A percentile compares a stretch with the other conserved stretches of the same genome.
Evolutionary conservation across 2,329 filamentous ascomycete species (phyloP).

Genomic region (Lasiodiplodia sp.): DNA sequence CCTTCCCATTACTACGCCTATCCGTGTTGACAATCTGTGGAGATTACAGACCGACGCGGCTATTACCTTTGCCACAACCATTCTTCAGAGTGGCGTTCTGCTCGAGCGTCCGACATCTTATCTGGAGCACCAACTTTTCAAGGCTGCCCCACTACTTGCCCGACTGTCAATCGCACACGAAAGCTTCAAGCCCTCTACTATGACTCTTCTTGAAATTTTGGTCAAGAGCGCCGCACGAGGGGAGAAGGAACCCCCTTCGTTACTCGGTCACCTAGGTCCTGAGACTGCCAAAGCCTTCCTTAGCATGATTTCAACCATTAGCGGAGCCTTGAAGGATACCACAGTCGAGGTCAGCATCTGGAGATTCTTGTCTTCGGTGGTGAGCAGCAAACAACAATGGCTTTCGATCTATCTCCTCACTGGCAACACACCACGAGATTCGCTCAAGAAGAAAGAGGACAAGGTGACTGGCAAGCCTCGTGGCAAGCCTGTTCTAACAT

Average conservation of each 20-base stretch:
- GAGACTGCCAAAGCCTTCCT: slow-evolving; percentile 86
- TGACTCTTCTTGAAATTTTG: slow-evolving; percentile 75
- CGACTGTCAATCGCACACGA: slow-evolving; percentile 77
- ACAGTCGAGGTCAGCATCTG: slow-evolving; percentile 75
- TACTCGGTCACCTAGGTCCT: slow-evolving; percentile 88
- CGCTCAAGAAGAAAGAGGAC: slow-evolving; percentile 61
- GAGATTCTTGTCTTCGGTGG: slow-evolving; percentile 84
- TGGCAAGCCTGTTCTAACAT: slow-evolving; percentile 73
- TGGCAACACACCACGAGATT: slow-evolving; percentile 81
- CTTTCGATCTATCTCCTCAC: slow-evolving; percentile 93
- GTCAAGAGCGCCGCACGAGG: slow-evolving; percentile 71
- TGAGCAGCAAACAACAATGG: slow-evolving; percentile 93
- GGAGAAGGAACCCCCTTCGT: slow-evolving; percentile 79
- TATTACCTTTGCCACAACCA: slow-evolving; percentile 70
- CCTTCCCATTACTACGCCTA: slow-evolving; percentile 54
- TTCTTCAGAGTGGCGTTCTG: slow-evolving; percentile 74
- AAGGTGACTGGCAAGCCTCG: slow-evolving; percentile 45
- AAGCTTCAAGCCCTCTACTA: slow-evolving; percentile 68
- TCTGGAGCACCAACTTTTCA: slow-evolving; percentile 81
- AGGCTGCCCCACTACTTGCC: slow-evolving; percentile 77
- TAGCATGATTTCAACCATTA: slow-evolving; percentile 76
- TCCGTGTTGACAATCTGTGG: slow-evolving; percentile 48
- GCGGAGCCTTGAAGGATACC: slow-evolving; percentile 74
- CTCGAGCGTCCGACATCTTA: slow-evolving; percentile 68
- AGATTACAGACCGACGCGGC: slow-evolving; percentile 69